Evolutionary conservation across 2,329 filamentous ascomycete genomes (phyloP), one percentile per base, ranked within the genome.

Genomic region (Colletotrichum tofieldiae): DNA sequence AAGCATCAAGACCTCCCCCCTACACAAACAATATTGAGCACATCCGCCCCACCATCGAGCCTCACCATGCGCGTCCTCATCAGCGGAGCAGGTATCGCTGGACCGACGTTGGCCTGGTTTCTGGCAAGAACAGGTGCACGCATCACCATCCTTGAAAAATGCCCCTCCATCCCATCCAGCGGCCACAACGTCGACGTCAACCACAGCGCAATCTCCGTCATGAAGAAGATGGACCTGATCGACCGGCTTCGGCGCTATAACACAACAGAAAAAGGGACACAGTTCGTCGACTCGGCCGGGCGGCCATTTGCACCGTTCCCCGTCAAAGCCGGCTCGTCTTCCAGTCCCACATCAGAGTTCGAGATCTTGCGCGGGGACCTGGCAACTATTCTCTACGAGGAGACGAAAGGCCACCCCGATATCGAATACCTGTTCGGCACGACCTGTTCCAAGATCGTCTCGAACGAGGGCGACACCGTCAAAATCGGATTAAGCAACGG

Each of bases 321-420:
- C 23, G 79, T 80, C 51, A 83, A 84, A 83, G 5, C 79, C 81
- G 67, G 83, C 84, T 0, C 75, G 74, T 43, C 85, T 86, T 75
- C 80, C 78, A 20, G 77, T 89, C 41, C 61, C 14, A 88, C 86
- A 0, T 86, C 84, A 71, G 89, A 92, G 67, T 90, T 84, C 73
- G 90, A 92, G 79, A 87, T 92, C 60, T 86, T 92, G 82, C 82
- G 89, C 12, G 88, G 87, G 0, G 87, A 90, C 58, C 75, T 91
- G 18, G 84, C 84, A 5, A 77, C 81, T 18, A 80, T 91, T 1
- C 76, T 91, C 1, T 86, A 87, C 74, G 82, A 88, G 0, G 78
- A 75, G 18, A 69, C 52, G 3, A 65, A 20, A 26, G 29, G 47
- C 12, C 51, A 69, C 43, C 43, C 67, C 5, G 82, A 80, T n/a